A percentile compares a stretch with the other conserved stretches of the same genome.
Conservation (phyloP, 768 basidiomycete genomes). For the Pisolithus orientalis region DNA sequence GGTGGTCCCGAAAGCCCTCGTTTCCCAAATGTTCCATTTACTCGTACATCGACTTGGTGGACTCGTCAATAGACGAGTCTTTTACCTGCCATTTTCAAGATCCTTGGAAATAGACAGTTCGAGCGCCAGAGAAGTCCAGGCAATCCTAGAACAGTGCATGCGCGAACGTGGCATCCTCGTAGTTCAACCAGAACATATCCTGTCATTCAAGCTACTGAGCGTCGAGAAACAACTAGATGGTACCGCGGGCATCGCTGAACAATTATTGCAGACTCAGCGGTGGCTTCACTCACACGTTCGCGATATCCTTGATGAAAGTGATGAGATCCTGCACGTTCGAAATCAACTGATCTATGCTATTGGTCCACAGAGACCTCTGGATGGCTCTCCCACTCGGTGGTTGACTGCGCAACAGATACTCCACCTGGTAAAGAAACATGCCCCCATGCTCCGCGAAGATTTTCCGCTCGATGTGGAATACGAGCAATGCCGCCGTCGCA, state of each 20-base stretch:
- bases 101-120: constrained; percentile 14
- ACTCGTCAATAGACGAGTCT: constrained; percentile 29
- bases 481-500: constrained; percentile 5
- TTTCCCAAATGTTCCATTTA: constrained; percentile 27
- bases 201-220: constrained; percentile 41
- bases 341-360: constrained; percentile 46
- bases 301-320: constrained; percentile 19
- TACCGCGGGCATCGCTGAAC: constrained; percentile 7
- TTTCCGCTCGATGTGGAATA: constrained; percentile 14
- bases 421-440: constrained; percentile 15
- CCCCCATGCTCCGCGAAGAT: background rate
- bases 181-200: constrained; percentile 45
- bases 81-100: constrained; percentile 27
- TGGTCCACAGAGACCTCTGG: constrained; percentile 31
- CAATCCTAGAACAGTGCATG: constrained; percentile 25
- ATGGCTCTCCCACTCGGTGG: constrained; percentile 41
- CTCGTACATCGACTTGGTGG: constrained; percentile 26
- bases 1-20: constrained; percentile 27
- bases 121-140: constrained; percentile 8
- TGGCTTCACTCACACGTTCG: constrained; percentile 16
- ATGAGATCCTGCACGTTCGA: constrained; percentile 37
- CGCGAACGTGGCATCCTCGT: constrained; percentile 35
- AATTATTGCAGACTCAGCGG: constrained; percentile 14
- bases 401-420: constrained; percentile 33
- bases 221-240: constrained; percentile 19